Percentiles rank a stretch among this genome's conserved stretches.
Evolutionary conservation across 2,329 filamentous ascomycete species (phyloP).

Genomic region (Onygenales sp.): DNA sequence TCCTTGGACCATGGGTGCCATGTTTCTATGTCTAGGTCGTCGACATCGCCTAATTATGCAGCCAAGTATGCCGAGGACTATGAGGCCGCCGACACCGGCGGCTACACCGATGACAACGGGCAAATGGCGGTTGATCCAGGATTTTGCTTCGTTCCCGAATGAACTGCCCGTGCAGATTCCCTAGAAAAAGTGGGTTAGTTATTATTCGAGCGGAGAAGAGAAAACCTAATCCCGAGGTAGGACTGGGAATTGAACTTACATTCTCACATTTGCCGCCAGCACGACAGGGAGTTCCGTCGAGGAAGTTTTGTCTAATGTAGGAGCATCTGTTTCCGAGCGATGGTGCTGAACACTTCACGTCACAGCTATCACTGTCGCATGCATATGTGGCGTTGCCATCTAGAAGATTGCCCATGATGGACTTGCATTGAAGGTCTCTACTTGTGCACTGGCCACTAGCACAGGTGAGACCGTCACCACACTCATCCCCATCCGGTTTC

Average conservation of each 20-base stretch:
- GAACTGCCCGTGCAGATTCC: slow-evolving; percentile 67
- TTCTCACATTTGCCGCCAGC: slow-evolving; percentile 71
- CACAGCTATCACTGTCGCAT: slow-evolving; percentile 65
- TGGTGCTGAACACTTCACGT: slow-evolving; percentile 65
- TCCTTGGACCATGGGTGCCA: slow-evolving; percentile 8
- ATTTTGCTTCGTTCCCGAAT: slow-evolving; percentile 58
- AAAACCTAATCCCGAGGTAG: not conserved
- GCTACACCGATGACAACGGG: slow-evolving; percentile 73
- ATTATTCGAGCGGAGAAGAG: not conserved
- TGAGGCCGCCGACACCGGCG: slow-evolving; percentile 59
- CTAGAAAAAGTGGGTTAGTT: slow-evolving; percentile 19
- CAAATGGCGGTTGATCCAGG: slow-evolving; percentile 71
- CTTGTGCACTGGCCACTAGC: slow-evolving; percentile 93
- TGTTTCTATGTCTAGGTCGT: slow-evolving; percentile 19
- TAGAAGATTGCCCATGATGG: slow-evolving; percentile 66
- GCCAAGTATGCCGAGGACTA: slow-evolving; percentile 58
- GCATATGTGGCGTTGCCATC: slow-evolving; percentile 68
- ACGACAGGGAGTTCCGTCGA: slow-evolving; percentile 80
- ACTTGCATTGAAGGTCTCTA: slow-evolving; percentile 79
- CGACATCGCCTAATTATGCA: slow-evolving; percentile 55
- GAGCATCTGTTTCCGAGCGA: slow-evolving; percentile 60
- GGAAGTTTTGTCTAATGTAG: slow-evolving; percentile 72
- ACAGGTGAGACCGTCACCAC: slow-evolving; percentile 62
- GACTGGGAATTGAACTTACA: slow-evolving; percentile 29
- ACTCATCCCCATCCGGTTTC: slow-evolving; percentile 59